Base-by-base conservation (phyloP, 768 basidiomycete species). In the Lactarius pseudohatsudake region DNA sequence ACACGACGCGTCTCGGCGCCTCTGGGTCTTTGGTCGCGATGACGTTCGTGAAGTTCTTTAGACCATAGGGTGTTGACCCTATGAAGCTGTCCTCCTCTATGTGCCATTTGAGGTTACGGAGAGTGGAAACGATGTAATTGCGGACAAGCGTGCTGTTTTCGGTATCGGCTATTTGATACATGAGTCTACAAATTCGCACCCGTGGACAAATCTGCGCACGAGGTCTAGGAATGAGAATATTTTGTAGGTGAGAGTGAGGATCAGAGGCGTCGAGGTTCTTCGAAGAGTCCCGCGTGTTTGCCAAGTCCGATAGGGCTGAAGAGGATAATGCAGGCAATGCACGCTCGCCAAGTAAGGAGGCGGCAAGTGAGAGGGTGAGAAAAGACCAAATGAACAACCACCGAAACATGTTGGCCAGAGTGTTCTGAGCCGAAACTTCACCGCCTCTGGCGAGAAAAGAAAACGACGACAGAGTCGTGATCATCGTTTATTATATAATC, bases 11-110 rank as follows among this genome's bases (percentile, higher is more conserved):
- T 55, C 92, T 78, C 1, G 88, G 79, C 0, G 97, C 96, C 20
- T 78, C 75, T n/a, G 92, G 91, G 74, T 98, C 90, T 75, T 97
- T 97, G 13, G 97, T 98, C 38, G 94, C 96, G 69, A 98, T 89
- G 59, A 98, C 81, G 78, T 99, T 99, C 16, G 86, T 88, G 75
- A 99, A 96, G 45, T 80, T 79, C 72, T 85, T 92, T 38, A 74
- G 72, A 4, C 96, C 97, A 69, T 90, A 84, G 0, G 97, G 97
- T 1, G 97, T 98, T 20, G 78, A 73, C 59, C 81, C 89, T 6
- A 79, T 84, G 79, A 98, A 98, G 28, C 81, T 78, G 72, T 97
- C 95, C 72, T 88, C 84, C 73, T 97, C 94, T 59, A 95, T 77
- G 66, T 95, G 86, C 96, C 96, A 98, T 20, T 90, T 82, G 58